Evolutionary conservation across 768 basidiomycete genomes (phyloP), one percentile per base, ranked within the genome.

Genomic region (Rhodotorula sphaerocarpa): DNA sequence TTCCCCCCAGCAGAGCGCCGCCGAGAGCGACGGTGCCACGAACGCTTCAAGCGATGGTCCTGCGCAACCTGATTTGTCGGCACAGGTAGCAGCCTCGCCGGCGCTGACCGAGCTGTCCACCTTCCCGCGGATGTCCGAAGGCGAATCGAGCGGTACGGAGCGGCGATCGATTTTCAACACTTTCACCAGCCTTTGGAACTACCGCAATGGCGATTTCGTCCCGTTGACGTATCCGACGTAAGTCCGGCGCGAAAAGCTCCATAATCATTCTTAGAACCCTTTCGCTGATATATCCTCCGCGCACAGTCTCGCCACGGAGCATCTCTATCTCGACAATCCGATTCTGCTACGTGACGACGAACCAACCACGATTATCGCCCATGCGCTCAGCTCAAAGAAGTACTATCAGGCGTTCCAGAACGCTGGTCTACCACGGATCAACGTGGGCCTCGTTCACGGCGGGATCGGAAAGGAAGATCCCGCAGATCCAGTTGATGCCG

Each of bases 281-380:
- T n/a, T n/a, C n/a, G n/a, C n/a, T n/a, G n/a, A n/a, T n/a, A n/a
- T n/a, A n/a, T n/a, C n/a, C n/a, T n/a, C n/a, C n/a, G n/a, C n/a
- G n/a, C n/a, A 16, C 59, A 75, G 74, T 12, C 70, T 71, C 25
- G 70, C 74, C 2, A 66, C 74, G 2, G 92, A 96, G 71, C 90
- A 97, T 72, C 86, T 97, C 51, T 96, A 95, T 77, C 81, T 88
- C 42, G 92, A 93, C 72, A 90, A 89, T 21, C 85, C 86, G 3
- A 92, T 97, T 83, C 85, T 96, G 54, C 86, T 99, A 25, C 82
- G 93, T 25, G 90, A 90, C 25, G 91, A 96, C 74, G 95, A 99
- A 73, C 95, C 93, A 4, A 95, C 92, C 0, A 96, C 93, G 23
- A 95, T 97, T 72, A 91, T 97, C 67, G 92, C 95, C 11, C 84